Base-by-base conservation (phyloP, 2,329 filamentous ascomycete genomes). In the Trichoderma semiorbis region DNA sequence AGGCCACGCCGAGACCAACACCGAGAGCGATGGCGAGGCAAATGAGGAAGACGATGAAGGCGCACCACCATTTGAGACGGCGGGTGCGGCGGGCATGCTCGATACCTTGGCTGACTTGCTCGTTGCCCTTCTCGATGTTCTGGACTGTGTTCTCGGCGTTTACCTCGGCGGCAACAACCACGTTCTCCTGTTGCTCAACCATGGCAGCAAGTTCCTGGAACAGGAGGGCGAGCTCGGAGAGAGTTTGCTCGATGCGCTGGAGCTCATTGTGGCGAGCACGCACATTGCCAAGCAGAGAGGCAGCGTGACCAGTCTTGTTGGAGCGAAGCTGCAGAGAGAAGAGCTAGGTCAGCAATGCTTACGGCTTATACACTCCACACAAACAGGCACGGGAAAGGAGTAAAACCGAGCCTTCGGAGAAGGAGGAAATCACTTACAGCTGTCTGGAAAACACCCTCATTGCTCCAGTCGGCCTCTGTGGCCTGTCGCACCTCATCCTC, bases 261-360 rank as follows among this genome's bases (percentile, higher is more conserved):
- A 95, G 90, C 82, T 95, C 93, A 79, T 92, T 93, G 85, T 95
- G 93, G 70, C 93, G 92, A 47, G 92, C 92, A 75, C 92, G 91
- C 50, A 95, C 93, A 74, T 92, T 91, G 74, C 92, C 92, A 64
- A 95, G 89, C 8, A 94, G 89, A 18, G 90, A 90, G 65, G 86
- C 88, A 55, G 92, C 93, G 78, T 93, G 91, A 70, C 91, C 91
- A 58, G 88, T 89, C 75, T 91, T 91, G 85, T 93, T 94, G 76
- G 87, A 89, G 78, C 90, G 90, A 78, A 95, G 89, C 92, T 94
- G 75, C 34, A 62, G 57, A 34, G 10, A 68, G 24, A 63, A 34
- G 14, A 60, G 34, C 53, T 74, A 60, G 65, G 57, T 74, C 28
- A 66, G 26, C 70, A 55, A 36, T 21, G 32, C 57, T 61, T 62